Percentiles rank a stretch among this genome's conserved stretches.
Evolutionary conservation across 169 alveolate genomes (phyloP).

Genomic region (Plasmodium cynomolgi): DNA sequence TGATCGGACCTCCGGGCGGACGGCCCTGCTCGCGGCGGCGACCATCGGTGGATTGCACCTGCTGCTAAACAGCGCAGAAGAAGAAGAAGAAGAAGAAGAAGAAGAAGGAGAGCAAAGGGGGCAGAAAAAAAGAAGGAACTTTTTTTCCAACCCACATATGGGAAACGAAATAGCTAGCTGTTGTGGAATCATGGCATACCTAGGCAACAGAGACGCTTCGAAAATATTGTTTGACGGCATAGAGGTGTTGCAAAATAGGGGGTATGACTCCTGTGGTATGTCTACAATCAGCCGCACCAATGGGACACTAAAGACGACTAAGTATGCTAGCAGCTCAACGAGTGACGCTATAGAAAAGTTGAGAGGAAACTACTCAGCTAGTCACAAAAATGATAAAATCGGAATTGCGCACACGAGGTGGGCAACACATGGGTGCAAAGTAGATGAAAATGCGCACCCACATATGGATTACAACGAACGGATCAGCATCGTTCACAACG

Average conservation of each 20-base stretch:
- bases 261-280: constrained; percentile 97
- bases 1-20: not conserved
- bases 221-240: constrained; percentile 89
- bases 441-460: constrained; percentile 98
- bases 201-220: constrained; percentile 89
- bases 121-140: constrained; percentile 10
- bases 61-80: constrained; percentile 7
- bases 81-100: no score
- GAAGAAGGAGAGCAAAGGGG: not conserved
- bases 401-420: constrained; percentile 99
- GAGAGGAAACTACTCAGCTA: constrained; percentile 78
- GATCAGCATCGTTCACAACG: constrained; percentile 96
- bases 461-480: constrained; percentile 93
- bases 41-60: constrained; percentile 12
- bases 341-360: constrained; percentile 87
- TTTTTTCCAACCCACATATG: not conserved
- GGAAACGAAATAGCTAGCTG: constrained; percentile 68
- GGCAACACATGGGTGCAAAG: constrained; percentile 98
- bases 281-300: constrained; percentile 85
- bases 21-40: not conserved
- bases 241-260: constrained; percentile 92
- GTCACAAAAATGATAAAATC: constrained; percentile 87
- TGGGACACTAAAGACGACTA: constrained; percentile 88
- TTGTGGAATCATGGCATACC: constrained; percentile 93
- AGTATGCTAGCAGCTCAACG: constrained; percentile 84